Evolutionary conservation across 2,329 filamentous ascomycete species (phyloP), one percentile per base, ranked within the genome.

Genomic region (Cladosporium sp.): DNA sequence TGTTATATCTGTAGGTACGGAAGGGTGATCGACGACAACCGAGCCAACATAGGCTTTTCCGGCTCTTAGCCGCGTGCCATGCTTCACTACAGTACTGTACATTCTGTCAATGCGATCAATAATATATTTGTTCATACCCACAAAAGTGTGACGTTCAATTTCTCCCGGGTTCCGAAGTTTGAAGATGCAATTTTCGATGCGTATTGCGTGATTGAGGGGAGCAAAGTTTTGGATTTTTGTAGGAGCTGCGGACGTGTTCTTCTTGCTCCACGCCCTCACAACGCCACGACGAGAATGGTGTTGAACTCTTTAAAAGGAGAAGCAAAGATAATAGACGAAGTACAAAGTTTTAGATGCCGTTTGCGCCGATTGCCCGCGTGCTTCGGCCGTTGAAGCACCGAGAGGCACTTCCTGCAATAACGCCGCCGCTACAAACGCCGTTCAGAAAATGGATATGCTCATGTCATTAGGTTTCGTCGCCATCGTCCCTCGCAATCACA

Each of bases 1-100:
- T 40, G 9, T 37, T 13, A 13, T 41, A 8, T 16, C n/a, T 28
- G 43, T 43, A 74, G 71, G 58, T 75, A 76, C 59, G 74, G 71
- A 4, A 61, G 74, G 37, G 55, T 76, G 9, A 66, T 76, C 32
- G 74, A 76, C 59, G 73, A 76, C 56, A 61, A 70, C 51, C 64
- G 74, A 34, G 70, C 72, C 50, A 64, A 61, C 40, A 74, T 75
- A 56, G 73, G 73, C 45, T 75, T 67, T 59, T 56, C 67, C n/a
- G 71, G 70, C 32, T 57, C 52, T 18, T 54, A 28, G 22, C 22
- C 22, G 22, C 22, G 4, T 28, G 22, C 4, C 7, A 28, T 28
- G 22, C 22, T 28, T 28, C 22, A 28, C 22, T 28, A 28, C 22
- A 28, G 22, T 28, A 28, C 3, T 28, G 22, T 28, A 28, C 4